These are phyloP conservation scores for Beauveria asiatica DNA, from an alignment of 2,329 filamentous ascomycete species.

Conservation along the genomic window DNA sequence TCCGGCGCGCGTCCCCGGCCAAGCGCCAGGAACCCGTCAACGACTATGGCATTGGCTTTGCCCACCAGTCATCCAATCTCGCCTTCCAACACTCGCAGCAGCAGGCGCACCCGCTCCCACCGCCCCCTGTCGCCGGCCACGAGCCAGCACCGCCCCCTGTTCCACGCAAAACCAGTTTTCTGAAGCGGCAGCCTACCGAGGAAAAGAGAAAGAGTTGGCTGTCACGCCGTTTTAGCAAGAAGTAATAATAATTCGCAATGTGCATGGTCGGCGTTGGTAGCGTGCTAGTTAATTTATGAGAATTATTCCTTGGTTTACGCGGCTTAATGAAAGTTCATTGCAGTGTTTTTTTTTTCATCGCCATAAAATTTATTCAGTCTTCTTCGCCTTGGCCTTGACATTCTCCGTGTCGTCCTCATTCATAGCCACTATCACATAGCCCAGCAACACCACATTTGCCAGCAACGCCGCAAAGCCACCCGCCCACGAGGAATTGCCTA, in stretches of 20 bases:
- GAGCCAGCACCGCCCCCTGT: conserved; percentile 14
- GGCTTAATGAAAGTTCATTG: background rate
- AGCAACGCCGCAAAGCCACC: conserved; percentile 79
- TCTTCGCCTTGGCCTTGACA: conserved; percentile 34
- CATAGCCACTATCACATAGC: conserved; percentile 89
- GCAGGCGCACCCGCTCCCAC: conserved; percentile 15
- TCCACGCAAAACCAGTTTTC: conserved; percentile 22
- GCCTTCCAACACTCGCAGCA: conserved; percentile 18
- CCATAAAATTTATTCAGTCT: conserved; percentile 32
- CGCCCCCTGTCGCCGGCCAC: conserved; percentile 18
- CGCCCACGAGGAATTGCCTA: conserved; percentile 82
- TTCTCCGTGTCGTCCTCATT: conserved; percentile 62
- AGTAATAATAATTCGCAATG: conserved; percentile 18
- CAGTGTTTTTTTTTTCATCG: background rate
- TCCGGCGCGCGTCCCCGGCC: conserved; percentile 60
- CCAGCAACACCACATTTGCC: conserved; percentile 83
- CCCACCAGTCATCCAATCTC: conserved; percentile 35
- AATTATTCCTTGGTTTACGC: conserved; percentile 10
- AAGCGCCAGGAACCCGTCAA: conserved; percentile 48
- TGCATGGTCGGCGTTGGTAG: conserved; percentile 22
- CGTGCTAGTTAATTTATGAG: conserved; percentile 15
- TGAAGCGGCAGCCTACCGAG: conserved; percentile 21
- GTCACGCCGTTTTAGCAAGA: conserved; percentile 68
- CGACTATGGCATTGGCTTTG: conserved; percentile 55
- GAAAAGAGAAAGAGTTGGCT: conserved; percentile 92